Evolutionary conservation across 331 rosid genomes (phyloP).

Genomic region (Dryas integrifolia): DNA sequence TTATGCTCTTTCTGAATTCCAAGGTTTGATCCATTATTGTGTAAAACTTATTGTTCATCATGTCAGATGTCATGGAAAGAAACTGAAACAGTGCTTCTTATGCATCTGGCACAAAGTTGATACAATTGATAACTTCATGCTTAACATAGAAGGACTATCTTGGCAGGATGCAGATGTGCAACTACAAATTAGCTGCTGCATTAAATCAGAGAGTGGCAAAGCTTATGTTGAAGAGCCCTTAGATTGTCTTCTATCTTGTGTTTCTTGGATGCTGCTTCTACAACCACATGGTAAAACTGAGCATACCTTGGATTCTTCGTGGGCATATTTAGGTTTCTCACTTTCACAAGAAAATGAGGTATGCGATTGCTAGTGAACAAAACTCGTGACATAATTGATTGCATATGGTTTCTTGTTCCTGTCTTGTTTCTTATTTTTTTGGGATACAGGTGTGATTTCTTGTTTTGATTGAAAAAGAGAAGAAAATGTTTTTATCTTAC

Average conservation of each 20-base stretch:
- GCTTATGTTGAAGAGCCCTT: constrained; percentile 35
- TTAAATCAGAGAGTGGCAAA: constrained; percentile 37
- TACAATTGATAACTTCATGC: not conserved
- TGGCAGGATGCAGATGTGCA: constrained; percentile 32
- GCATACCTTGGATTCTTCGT: constrained; percentile 30
- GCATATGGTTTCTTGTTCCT: not conserved
- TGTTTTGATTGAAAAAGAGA: not conserved
- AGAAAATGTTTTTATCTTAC: not conserved
- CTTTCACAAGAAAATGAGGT: constrained; percentile 47
- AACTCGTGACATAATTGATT: not conserved
- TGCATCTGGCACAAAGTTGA: not conserved
- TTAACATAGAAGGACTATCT: constrained; percentile 4
- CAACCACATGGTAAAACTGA: constrained; percentile 34
- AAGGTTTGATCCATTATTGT: not conserved
- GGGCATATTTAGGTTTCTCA: constrained; percentile 44
- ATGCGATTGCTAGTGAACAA: not conserved
- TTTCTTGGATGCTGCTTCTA: constrained; percentile 43
- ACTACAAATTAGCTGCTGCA: constrained; percentile 30
- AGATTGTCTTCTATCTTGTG: constrained; percentile 35
- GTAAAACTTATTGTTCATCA: not conserved
- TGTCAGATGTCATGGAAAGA: not conserved
- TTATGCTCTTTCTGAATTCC: not conserved
- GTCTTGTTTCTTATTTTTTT: not conserved
- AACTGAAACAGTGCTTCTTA: not conserved
- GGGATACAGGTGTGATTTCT: not conserved